Evolutionary conservation across 495 filamentous ascomycete species (phyloP).

Genomic region (Aspergillus avenaceus): DNA sequence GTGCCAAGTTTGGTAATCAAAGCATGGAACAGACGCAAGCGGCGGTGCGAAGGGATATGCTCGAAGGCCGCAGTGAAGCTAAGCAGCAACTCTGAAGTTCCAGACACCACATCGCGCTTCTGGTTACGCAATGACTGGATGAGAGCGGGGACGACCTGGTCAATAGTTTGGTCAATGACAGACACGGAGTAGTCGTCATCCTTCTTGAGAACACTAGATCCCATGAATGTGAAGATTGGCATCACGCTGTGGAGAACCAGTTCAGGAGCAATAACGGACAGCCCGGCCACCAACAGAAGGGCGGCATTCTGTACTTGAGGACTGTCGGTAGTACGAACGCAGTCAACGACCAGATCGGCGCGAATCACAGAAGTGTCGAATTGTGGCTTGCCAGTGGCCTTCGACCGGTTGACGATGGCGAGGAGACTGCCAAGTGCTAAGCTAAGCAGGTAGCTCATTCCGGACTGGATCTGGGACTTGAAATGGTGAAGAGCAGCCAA

Average conservation of each 20-base stretch:
- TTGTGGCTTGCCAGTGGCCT: conserved; percentile 53
- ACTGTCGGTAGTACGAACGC: conserved; percentile 80
- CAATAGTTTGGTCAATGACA: conserved; percentile 81
- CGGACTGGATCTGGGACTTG: conserved; percentile 64
- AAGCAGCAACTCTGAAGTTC: conserved; percentile 77
- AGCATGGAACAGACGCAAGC: conserved; percentile 73
- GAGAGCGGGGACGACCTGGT: conserved; percentile 85
- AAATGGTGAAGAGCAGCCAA: conserved; percentile 82
- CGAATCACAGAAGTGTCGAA: conserved; percentile 73
- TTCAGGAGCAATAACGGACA: conserved; percentile 82
- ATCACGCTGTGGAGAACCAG: conserved; percentile 92
- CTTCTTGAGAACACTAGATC: conserved; percentile 78
- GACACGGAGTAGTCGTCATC: conserved; percentile 94
- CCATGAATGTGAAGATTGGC: conserved; percentile 99
- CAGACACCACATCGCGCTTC: conserved; percentile 69
- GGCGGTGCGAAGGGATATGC: conserved; percentile 83
- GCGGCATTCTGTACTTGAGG: conserved; percentile 90
- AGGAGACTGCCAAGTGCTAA: conserved; percentile 71
- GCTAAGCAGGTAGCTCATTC: conserved; percentile 81
- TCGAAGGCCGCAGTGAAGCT: conserved; percentile 95
- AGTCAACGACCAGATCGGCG: conserved; percentile 84
- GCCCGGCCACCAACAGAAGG: conserved; percentile 76
- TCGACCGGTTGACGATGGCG: conserved; percentile 71
- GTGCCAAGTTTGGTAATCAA: conserved; percentile 76
- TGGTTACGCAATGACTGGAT: conserved; percentile 77